A percentile compares a stretch with the other conserved stretches of the same genome.
These are phyloP conservation scores for Suhomyces ambrosiae DNA, from an alignment of 1,139 yeast species.

Conservation along the genomic window DNA sequence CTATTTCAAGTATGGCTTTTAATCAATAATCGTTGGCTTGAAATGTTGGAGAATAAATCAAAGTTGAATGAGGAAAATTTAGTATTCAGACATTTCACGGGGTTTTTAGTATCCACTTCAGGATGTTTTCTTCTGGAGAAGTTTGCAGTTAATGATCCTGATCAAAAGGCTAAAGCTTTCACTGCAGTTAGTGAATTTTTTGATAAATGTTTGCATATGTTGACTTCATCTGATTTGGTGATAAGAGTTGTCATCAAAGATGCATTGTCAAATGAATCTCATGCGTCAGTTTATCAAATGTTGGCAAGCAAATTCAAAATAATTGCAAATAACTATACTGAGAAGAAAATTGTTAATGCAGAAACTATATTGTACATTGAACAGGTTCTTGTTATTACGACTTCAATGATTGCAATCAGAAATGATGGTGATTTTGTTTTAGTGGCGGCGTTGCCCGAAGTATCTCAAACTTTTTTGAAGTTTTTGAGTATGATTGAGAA, in stretches of 20 bases:
- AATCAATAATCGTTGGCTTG: constrained; percentile 59
- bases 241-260: constrained; percentile 50
- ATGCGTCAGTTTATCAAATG: constrained; percentile 44
- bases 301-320: constrained; percentile 36
- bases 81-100: constrained; percentile 62
- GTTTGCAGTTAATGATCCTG: constrained; percentile 28
- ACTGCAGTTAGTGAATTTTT: constrained; percentile 45
- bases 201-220: constrained; percentile 51
- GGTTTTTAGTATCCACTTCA: constrained; percentile 59
- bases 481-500: constrained; percentile 39
- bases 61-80: constrained; percentile 35
- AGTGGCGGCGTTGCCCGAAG: constrained; percentile 37
- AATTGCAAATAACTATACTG: constrained; percentile 29
- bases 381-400: constrained; percentile 40
- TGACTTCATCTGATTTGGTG: constrained; percentile 53
- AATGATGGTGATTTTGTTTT: constrained; percentile 44
- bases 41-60: constrained; percentile 28
- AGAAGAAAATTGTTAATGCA: constrained; percentile 27
- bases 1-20: constrained; percentile 63
- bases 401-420: constrained; percentile 38
- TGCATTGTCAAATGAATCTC: constrained; percentile 49
- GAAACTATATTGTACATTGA: constrained; percentile 42
- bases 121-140: constrained; percentile 51
- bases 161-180: constrained; percentile 29
- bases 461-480: constrained; percentile 32